These are phyloP conservation scores for Castanea crenata DNA, from an alignment of 306 rosid species.

Conservation along the genomic window DNA sequence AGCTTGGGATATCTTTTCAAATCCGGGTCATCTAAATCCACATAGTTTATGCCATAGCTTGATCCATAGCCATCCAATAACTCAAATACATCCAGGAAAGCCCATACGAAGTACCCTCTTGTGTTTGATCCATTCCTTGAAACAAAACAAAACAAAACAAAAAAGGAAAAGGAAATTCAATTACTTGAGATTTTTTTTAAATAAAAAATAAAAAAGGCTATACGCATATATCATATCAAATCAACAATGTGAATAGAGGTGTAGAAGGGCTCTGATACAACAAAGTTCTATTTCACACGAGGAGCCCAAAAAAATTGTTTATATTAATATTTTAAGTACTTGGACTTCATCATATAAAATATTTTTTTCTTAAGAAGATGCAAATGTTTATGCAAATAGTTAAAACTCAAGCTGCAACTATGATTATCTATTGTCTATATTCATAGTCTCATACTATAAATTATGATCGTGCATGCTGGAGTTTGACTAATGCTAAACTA, in stretches of 20 bases:
- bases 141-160: background rate
- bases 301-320: background rate
- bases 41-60: constrained; percentile 48
- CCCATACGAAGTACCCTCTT: constrained; percentile 70
- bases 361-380: too few relatives aligned
- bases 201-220: background rate
- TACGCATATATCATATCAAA: background rate
- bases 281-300: background rate
- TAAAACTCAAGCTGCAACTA: background rate
- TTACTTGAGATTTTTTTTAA: background rate
- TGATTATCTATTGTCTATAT: background rate
- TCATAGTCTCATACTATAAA: too few relatives aligned
- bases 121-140: constrained; percentile 58
- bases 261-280: background rate
- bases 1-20: constrained; percentile 55
- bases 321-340: too few relatives aligned
- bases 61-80: constrained; percentile 37
- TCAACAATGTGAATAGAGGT: background rate
- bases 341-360: too few relatives aligned
- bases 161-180: background rate
- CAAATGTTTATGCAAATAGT: background rate
- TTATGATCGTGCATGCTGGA: too few relatives aligned
- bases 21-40: constrained; percentile 46
- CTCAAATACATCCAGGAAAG: constrained; percentile 59
- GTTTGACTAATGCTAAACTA: too few relatives aligned